A percentile compares a stretch with the other conserved stretches of the same genome.
Evolutionary conservation across 495 filamentous ascomycete species (phyloP).

Genomic region (Annulohypoxylon maeteangense): DNA sequence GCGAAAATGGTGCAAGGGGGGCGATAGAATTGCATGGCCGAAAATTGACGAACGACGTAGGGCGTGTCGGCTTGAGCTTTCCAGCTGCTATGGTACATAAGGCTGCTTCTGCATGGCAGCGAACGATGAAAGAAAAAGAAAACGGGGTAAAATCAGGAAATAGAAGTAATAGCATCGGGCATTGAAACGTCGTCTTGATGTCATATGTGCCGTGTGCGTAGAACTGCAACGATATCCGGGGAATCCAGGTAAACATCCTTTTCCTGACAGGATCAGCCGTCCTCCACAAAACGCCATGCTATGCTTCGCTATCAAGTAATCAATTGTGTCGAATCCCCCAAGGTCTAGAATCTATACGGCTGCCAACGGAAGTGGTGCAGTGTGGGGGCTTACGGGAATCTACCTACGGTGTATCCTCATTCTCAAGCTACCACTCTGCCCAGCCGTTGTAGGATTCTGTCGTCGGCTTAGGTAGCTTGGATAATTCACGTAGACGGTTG

Average conservation of each 20-base stretch:
- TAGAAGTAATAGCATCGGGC: slow-evolving; percentile 25
- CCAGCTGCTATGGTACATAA: slow-evolving; percentile 44
- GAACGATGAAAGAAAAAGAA: slow-evolving; percentile 13
- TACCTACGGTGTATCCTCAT: not conserved
- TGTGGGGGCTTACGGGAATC: not conserved
- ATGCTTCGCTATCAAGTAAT: slow-evolving; percentile 13
- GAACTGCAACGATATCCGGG: not conserved
- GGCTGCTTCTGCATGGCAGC: slow-evolving; percentile 13
- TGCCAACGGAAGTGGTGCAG: not conserved
- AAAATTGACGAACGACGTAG: slow-evolving; percentile 13
- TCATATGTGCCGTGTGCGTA: slow-evolving; percentile 8
- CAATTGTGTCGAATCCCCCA: not conserved
- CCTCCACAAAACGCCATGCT: slow-evolving; percentile 23
- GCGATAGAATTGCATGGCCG: slow-evolving; percentile 1
- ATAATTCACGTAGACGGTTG: slow-evolving; percentile 49
- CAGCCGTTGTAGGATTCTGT: not conserved
- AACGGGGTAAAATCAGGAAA: slow-evolving; percentile 17
- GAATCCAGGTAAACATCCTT: not conserved
- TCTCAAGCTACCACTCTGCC: not conserved
- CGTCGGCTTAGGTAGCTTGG: not conserved
- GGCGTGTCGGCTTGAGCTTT: slow-evolving; percentile 15
- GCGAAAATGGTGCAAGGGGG: slow-evolving; percentile 38
- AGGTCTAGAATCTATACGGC: not conserved
- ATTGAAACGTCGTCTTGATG: slow-evolving; percentile 16
- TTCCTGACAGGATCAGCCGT: not conserved